Evolutionary conservation across 2,329 filamentous ascomycete species (phyloP), one percentile per base, ranked within the genome.

Genomic region (Pseudogymnoascus sp.): DNA sequence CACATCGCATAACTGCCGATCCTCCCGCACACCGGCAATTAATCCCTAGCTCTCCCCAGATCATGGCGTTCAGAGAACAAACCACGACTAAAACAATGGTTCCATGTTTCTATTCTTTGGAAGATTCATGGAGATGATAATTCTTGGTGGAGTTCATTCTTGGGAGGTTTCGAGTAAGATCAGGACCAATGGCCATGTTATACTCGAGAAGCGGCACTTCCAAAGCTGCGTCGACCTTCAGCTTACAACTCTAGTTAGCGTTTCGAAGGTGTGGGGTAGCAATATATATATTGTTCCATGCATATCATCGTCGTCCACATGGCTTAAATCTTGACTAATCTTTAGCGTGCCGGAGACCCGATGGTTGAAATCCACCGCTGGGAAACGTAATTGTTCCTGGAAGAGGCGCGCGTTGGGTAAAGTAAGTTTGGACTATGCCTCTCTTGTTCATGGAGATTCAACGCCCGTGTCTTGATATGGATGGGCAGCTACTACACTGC

Each of bases 241-340:
- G 41, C 41, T 52, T 28, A 30, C 41, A 52, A 52, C n/a, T 52
- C n/a, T 2, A 15, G 41, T 52, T 52, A 52, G 41, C 41, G 23
- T 52, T 52, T 52, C 41, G 41, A 52, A 52, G 41, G 41, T 52
- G 23, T 52, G 41, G 41, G 41, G 41, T 52, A 52, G 41, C 41
- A 52, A 52, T 52, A 52, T 52, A 52, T 52, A 52, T n/a, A 52
- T 52, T 52, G 41, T 52, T 52, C 41, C 41, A 52, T 28, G 41
- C 41, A 52, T 52, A 52, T 30, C 23, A 52, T 30, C 23, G 26
- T 52, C 41, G 41, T 52, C 41, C 23, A 52, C 41, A 30, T 30
- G 41, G 41, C 41, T 52, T 52, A 52, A 52, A 12, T 52, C 9
- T 30, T 30, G 41, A 52, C 41, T 23, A 52, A 52, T 52, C 23